These are phyloP conservation scores for Ceratocystis huliohia DNA, from an alignment of 2,329 filamentous ascomycete species.

Conservation along the genomic window DNA sequence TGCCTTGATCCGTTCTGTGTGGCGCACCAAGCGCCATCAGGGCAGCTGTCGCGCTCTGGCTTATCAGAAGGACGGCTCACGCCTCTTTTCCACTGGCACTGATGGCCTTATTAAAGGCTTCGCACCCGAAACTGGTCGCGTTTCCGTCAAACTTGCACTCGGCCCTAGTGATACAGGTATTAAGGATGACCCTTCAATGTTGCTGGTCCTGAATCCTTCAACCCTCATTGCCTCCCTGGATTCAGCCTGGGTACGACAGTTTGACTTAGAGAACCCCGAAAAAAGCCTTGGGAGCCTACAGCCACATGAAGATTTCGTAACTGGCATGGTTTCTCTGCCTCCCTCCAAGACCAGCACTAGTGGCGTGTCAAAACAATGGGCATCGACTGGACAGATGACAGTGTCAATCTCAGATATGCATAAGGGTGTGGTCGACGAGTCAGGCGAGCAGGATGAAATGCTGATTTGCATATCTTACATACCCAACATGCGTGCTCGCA, in stretches of 20 bases:
- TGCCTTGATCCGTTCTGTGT: conserved; percentile 56
- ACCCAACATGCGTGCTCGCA: conserved; percentile 57
- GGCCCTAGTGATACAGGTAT: conserved; percentile 30
- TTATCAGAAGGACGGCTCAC: conserved; percentile 65
- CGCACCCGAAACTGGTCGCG: conserved; percentile 47
- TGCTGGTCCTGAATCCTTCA: conserved; percentile 76
- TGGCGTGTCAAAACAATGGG: conserved; percentile 86
- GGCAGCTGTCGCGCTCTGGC: conserved; percentile 76
- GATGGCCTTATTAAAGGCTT: conserved; percentile 47
- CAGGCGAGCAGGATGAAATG: conserved; percentile 91
- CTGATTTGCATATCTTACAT: conserved; percentile 71
- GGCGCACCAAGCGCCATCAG: conserved; percentile 83
- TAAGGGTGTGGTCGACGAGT: conserved; percentile 71
- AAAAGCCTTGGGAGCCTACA: conserved; percentile 36
- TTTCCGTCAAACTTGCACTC: conserved; percentile 70
- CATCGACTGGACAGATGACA: conserved; percentile 84
- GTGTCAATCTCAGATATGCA: conserved; percentile 81
- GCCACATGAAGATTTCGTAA: conserved; percentile 87
- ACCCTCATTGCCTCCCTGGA: conserved; percentile 82
- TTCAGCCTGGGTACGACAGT: conserved; percentile 75
- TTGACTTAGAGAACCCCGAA: conserved; percentile 53
- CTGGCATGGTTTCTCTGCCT: conserved; percentile 72
- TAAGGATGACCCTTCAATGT: conserved; percentile 56
- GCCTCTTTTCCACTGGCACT: conserved; percentile 54
- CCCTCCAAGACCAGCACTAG: conserved; percentile 69